These are phyloP conservation scores for Solanum lignicaule DNA, from an alignment of 257 asterid species.

Conservation along the genomic window DNA sequence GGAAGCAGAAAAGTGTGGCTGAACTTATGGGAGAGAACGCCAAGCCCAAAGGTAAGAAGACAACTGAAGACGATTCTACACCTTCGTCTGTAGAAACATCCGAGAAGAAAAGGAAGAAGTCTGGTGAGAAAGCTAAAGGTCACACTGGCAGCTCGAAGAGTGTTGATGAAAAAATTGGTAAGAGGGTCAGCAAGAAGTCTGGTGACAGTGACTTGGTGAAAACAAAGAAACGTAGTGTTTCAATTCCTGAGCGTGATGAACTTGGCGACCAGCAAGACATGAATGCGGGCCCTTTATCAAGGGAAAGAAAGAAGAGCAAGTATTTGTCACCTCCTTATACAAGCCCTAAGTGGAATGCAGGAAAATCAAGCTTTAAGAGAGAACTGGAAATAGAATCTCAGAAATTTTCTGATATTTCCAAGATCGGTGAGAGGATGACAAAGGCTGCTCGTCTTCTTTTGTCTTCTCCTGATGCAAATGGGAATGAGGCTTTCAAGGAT, in stretches of 20 bases:
- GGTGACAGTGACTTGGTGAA: not conserved
- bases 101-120: slow-evolving; percentile 14
- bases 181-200: slow-evolving; percentile 17
- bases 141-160: not conserved
- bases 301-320: slow-evolving; percentile 86
- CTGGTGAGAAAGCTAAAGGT: not conserved
- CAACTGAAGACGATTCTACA: not conserved
- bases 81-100: slow-evolving; percentile 6
- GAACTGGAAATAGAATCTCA: slow-evolving; percentile 13
- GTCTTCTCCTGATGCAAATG: slow-evolving; percentile 7
- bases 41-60: slow-evolving; percentile 10
- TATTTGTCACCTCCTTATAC: slow-evolving; percentile 71
- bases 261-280: not conserved
- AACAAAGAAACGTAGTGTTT: not conserved
- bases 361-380: slow-evolving; percentile 16
- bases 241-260: not conserved
- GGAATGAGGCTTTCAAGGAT: not conserved
- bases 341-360: slow-evolving; percentile 9
- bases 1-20: slow-evolving; percentile 69
- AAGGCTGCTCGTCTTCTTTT: slow-evolving; percentile 22
- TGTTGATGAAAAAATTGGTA: slow-evolving; percentile 9
- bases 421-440: slow-evolving; percentile 13
- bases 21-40: slow-evolving; percentile 35
- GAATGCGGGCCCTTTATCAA: slow-evolving; percentile 20
- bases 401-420: slow-evolving; percentile 16